phyloP scores from a whole-genome alignment of 257 asterid species.

The Nemophila menziesii region DNA sequence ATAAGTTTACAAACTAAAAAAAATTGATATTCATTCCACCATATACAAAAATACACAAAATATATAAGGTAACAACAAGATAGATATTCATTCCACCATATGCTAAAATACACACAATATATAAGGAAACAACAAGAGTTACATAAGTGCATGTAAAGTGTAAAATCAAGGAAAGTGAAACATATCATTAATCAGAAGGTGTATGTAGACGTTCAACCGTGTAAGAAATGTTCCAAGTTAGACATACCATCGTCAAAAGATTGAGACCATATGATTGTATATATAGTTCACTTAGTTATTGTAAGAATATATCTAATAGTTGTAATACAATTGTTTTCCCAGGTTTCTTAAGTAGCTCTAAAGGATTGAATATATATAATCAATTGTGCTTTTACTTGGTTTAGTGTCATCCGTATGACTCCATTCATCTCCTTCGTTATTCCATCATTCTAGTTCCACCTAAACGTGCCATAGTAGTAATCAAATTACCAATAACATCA shows the following conservation, averaged over 20 bases:
- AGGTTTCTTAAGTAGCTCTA: not conserved
- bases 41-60: too few species aligned
- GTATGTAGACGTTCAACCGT: too few species aligned
- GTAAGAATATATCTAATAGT: constrained; percentile 5
- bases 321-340: not conserved
- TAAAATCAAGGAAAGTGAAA: too few species aligned
- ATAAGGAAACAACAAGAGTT: too few species aligned
- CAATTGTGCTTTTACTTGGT: constrained; percentile 3
- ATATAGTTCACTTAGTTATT: constrained; percentile 33
- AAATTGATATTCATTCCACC: too few species aligned
- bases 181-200: too few species aligned
- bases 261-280: constrained; percentile 56
- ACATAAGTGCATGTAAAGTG: too few species aligned
- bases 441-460: constrained; percentile 58
- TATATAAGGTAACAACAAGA: too few species aligned
- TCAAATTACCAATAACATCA: not conserved
- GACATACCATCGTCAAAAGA: constrained; percentile 34
- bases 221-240: constrained; percentile 51
- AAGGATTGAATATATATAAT: constrained; percentile 5
- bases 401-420: constrained; percentile 11
- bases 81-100: too few species aligned
- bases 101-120: too few species aligned
- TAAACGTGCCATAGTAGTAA: constrained; percentile 17
- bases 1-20: too few species aligned
- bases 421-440: constrained; percentile 54